Percentiles rank a stretch among this genome's conserved stretches.
These are phyloP conservation scores for Rubia balearica DNA, from an alignment of 305 asterid species.

Conservation along the genomic window DNA sequence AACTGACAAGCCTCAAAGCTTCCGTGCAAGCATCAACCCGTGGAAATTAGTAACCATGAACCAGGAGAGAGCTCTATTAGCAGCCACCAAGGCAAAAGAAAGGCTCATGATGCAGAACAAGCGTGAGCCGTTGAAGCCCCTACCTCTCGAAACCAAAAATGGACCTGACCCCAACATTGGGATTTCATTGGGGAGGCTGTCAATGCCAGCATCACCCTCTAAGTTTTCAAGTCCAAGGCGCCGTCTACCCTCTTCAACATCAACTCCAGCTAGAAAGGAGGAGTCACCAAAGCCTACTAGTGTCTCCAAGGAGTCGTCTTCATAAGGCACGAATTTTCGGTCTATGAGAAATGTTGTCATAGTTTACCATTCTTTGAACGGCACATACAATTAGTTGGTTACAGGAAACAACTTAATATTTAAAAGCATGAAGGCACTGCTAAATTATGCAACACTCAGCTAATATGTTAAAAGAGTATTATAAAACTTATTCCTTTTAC, in stretches of 20 bases:
- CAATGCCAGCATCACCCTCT: constrained; percentile 38
- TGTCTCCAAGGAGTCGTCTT: constrained; percentile 31
- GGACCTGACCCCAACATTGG: constrained; percentile 36
- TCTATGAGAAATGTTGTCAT: background rate
- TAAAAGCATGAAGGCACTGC: background rate
- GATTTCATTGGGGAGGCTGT: constrained; percentile 26
- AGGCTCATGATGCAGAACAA: constrained; percentile 38
- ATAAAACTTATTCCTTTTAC: background rate
- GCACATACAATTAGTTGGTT: background rate
- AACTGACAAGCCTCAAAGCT: constrained; percentile 49
- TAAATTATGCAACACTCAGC: background rate
- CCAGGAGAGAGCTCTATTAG: constrained; percentile 66
- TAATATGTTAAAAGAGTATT: background rate
- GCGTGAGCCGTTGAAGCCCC: constrained; percentile 54
- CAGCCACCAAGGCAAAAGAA: constrained; percentile 70
- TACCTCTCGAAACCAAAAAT: constrained; percentile 62
- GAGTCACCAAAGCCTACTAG: constrained; percentile 40
- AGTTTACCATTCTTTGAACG: background rate
- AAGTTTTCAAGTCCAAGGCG: constrained; percentile 78
- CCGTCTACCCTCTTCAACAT: constrained; percentile 57
- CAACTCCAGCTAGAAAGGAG: constrained; percentile 16
- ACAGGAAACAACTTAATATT: background rate
- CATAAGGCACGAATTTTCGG: constrained; percentile 14
- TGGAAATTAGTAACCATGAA: constrained; percentile 87
- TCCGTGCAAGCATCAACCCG: constrained; percentile 82